Percentiles rank a stretch among this genome's conserved stretches.
Conservation (phyloP, 2,329 filamentous ascomycete genomes). For the Aspergillus sp. region DNA sequence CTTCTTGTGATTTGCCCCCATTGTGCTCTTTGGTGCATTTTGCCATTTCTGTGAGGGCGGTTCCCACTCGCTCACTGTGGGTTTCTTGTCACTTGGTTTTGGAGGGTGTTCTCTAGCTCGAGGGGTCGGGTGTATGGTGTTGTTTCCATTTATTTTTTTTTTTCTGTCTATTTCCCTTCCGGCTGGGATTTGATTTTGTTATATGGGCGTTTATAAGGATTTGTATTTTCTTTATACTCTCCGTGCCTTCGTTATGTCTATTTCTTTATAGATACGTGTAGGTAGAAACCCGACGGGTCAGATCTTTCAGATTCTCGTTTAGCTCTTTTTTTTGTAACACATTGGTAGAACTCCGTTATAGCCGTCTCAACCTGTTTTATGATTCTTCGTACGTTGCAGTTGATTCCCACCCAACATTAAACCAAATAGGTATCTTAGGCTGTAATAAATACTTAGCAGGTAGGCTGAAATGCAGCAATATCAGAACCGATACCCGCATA, state of each 20-base stretch:
- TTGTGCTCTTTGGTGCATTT: slow-evolving; percentile 24
- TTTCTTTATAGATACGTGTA: slow-evolving; percentile 6
- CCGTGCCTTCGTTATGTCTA: slow-evolving; percentile 2
- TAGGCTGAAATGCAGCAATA: too few species aligned
- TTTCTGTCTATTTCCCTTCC: slow-evolving; percentile 9
- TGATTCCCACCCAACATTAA: too few species aligned
- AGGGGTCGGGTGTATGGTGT: slow-evolving; percentile 32
- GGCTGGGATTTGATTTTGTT: slow-evolving; percentile 30
- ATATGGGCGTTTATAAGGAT: slow-evolving; percentile 8
- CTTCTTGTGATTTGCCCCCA: slow-evolving; percentile 12
- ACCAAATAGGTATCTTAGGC: too few species aligned
- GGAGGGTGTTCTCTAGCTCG: slow-evolving; percentile 25
- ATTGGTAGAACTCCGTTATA: background rate
- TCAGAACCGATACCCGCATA: too few species aligned
- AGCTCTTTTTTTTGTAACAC: background rate
- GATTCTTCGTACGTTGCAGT: too few species aligned
- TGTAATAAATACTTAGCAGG: too few species aligned
- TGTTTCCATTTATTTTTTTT: slow-evolving; percentile 5
- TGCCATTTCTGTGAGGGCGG: slow-evolving; percentile 6
- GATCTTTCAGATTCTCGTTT: background rate
- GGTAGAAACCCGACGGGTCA: slow-evolving; percentile 4
- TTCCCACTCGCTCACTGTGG: slow-evolving; percentile 23
- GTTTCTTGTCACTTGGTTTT: slow-evolving; percentile 21
- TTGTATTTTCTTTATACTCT: slow-evolving; percentile 2
- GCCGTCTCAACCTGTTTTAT: background rate